phyloP scores from a whole-genome alignment of 345 rosid species.

The Salix koriyanagi region DNA sequence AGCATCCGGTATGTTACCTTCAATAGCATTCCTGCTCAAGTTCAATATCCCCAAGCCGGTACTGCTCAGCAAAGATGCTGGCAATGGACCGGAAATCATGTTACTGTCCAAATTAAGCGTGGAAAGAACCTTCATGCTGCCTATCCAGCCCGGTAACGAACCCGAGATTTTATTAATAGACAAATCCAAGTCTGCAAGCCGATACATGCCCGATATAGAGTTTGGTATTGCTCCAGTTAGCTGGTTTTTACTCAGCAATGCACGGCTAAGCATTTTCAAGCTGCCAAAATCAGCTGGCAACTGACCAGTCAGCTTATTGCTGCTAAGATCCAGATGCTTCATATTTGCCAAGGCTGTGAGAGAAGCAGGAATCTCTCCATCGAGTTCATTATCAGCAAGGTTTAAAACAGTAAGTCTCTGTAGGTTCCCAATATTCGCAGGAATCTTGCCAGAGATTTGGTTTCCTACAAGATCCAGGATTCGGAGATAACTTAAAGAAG shows the following conservation, averaged over 20 bases:
- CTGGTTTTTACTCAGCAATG: slow-evolving; percentile 61
- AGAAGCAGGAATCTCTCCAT: slow-evolving; percentile 62
- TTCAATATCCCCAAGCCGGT: slow-evolving; percentile 63
- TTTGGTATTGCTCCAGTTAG: slow-evolving; percentile 64
- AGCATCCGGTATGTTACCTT: slow-evolving; percentile 73
- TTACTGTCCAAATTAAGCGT: slow-evolving; percentile 66
- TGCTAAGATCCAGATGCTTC: slow-evolving; percentile 71
- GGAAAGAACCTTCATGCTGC: slow-evolving; percentile 74
- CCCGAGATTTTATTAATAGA: slow-evolving; percentile 64
- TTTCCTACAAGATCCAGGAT: slow-evolving; percentile 80
- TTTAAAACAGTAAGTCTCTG: slow-evolving; percentile 57
- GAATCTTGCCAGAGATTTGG: slow-evolving; percentile 61
- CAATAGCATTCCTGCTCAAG: slow-evolving; percentile 68
- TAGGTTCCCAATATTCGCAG: slow-evolving; percentile 59
- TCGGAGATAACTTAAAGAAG: slow-evolving; percentile 57
- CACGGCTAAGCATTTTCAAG: slow-evolving; percentile 75
- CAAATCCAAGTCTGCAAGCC: slow-evolving; percentile 84
- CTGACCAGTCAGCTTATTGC: slow-evolving; percentile 56
- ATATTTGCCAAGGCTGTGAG: slow-evolving; percentile 51
- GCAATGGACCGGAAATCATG: slow-evolving; percentile 54
- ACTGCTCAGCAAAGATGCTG: slow-evolving; percentile 45
- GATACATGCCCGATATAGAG: slow-evolving; percentile 50
- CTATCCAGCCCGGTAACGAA: slow-evolving; percentile 54
- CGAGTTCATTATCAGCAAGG: slow-evolving; percentile 69
- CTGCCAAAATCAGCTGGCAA: slow-evolving; percentile 67